Evolutionary conservation across 192 early-diverging fungal species (phyloP).

Genomic region (Hyaloraphidium curvatum): DNA sequence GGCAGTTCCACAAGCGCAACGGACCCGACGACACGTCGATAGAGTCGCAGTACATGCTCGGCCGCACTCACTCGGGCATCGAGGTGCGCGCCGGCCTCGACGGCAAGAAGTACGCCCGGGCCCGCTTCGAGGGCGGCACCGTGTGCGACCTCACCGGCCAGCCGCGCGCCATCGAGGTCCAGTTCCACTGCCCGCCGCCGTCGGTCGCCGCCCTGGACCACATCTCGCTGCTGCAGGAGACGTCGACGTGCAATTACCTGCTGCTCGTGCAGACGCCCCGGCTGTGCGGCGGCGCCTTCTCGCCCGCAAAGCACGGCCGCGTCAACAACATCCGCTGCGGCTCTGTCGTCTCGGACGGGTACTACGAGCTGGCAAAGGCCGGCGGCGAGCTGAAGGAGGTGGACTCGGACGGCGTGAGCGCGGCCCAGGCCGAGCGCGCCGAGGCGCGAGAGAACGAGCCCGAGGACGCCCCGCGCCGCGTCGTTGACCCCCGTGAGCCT

Average conservation of each 20-base stretch:
- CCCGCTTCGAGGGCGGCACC: conserved; percentile 53
- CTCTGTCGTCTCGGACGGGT: conserved; percentile 32
- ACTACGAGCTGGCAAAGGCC: conserved; percentile 11
- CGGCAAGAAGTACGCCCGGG: conserved; percentile 35
- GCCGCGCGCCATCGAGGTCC: conserved; percentile 50
- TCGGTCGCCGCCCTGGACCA: conserved; percentile 22
- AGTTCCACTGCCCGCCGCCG: conserved; percentile 57
- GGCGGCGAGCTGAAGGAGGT: neutral
- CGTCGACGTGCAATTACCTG: conserved; percentile 49
- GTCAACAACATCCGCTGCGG: conserved; percentile 41
- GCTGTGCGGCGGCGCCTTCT: conserved; percentile 32
- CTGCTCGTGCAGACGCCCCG: conserved; percentile 54
- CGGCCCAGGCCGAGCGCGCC: too few species aligned
- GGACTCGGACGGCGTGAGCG: too few species aligned
- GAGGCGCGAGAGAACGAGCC: too few species aligned
- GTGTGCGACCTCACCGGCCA: conserved; percentile 50
- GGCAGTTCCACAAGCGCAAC: conserved; percentile 34
- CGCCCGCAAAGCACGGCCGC: conserved; percentile 25
- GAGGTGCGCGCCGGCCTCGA: conserved; percentile 7
- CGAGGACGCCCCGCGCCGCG: too few species aligned
- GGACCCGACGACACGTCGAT: conserved; percentile 8
- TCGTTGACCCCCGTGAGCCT: too few species aligned
- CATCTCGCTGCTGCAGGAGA: conserved; percentile 44
- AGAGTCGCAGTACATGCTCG: conserved; percentile 19
- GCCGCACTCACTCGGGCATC: neutral